These are phyloP conservation scores for Ophiostoma angusticollis DNA, from an alignment of 2,329 filamentous ascomycete genomes.

Conservation along the genomic window DNA sequence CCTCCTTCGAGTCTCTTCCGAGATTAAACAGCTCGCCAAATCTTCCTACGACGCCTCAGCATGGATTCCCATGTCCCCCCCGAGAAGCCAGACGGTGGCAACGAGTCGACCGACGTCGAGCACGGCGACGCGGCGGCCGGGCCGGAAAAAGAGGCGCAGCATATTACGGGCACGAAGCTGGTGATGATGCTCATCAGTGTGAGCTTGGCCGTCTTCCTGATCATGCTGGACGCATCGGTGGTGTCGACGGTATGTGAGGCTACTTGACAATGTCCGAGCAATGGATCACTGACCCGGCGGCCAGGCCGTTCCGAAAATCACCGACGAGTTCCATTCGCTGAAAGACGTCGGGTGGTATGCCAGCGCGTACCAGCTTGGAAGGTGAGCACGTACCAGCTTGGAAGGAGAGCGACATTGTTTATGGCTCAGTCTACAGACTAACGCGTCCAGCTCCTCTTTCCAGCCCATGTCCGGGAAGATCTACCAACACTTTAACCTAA, in stretches of 20 bases:
- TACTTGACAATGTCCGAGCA: not conserved
- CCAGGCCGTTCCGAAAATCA: slow-evolving; percentile 14
- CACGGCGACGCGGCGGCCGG: not conserved
- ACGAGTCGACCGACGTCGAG: too few species aligned
- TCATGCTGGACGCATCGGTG: slow-evolving; percentile 14
- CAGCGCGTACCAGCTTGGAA: slow-evolving; percentile 12
- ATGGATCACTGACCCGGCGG: not conserved
- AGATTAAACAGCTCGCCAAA: too few species aligned
- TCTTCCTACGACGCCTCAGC: too few species aligned
- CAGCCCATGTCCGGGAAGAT: slow-evolving; percentile 40
- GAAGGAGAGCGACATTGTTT: too few species aligned
- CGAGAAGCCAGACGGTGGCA: too few species aligned
- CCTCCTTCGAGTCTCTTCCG: too few species aligned
- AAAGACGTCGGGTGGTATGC: slow-evolving; percentile 15
- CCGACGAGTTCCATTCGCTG: slow-evolving; percentile 13
- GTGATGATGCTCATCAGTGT: slow-evolving; percentile 6
- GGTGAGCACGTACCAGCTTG: slow-evolving; percentile 13
- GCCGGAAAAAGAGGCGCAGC: not conserved
- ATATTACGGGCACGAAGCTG: slow-evolving; percentile 9
- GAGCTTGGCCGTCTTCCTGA: slow-evolving; percentile 12
- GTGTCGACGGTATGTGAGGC: slow-evolving; percentile 11
- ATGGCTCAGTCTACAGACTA: too few species aligned
- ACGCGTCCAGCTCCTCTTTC: slow-evolving; percentile 28
- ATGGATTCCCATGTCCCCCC: too few species aligned
- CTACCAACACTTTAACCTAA: slow-evolving; percentile 30